Conservation (phyloP, 2,329 filamentous ascomycete species). For the Chrysosporium queenslandicum region DNA sequence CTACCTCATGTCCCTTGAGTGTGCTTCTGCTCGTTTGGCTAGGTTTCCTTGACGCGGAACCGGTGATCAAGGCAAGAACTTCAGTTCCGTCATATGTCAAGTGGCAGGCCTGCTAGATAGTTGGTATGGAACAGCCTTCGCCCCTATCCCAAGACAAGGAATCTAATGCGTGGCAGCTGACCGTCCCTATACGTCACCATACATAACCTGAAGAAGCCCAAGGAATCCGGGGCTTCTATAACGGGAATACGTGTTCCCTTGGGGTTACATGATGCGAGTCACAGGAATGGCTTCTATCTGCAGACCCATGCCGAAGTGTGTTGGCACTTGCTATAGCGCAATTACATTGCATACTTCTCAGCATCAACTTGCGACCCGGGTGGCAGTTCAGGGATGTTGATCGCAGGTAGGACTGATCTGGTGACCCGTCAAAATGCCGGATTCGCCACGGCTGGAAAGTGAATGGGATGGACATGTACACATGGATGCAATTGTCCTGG, state of each 20-base stretch:
- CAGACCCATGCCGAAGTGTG: not conserved
- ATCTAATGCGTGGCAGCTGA: not conserved
- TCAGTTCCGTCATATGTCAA: too few species aligned
- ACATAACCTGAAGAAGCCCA: not conserved
- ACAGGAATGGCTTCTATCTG: not conserved
- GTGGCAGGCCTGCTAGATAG: not conserved
- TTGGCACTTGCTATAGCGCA: not conserved
- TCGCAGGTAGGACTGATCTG: not conserved
- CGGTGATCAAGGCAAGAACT: too few species aligned
- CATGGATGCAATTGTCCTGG: not conserved
- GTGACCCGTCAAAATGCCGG: not conserved
- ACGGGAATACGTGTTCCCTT: constrained; percentile 1
- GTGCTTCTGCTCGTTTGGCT: not conserved
- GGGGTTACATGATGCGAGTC: not conserved
- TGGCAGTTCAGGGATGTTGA: not conserved
- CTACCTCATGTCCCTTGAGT: not conserved
- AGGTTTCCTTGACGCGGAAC: too few species aligned
- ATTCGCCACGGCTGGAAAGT: not conserved
- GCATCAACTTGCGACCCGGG: too few species aligned
- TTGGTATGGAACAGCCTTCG: not conserved
- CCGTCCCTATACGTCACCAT: not conserved
- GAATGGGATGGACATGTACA: not conserved
- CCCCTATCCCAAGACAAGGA: too few species aligned
- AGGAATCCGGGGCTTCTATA: not conserved
- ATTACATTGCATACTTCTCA: not conserved